Percentiles rank a stretch among this genome's conserved stretches.
These are phyloP conservation scores for Saccharomyces hybrid DNA, from an alignment of 1,139 yeast species.

Conservation along the genomic window DNA sequence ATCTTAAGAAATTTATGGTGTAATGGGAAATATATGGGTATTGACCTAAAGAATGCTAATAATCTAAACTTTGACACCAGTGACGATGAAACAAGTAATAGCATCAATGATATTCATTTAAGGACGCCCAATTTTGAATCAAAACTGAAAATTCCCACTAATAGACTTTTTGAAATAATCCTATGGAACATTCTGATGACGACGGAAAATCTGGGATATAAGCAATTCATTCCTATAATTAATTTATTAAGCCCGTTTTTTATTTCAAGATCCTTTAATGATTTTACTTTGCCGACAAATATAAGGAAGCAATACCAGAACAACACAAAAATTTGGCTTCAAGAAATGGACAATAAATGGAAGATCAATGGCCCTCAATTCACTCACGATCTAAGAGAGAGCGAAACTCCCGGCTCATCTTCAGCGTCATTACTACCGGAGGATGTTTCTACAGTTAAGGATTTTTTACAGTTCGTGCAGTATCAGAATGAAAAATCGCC, in stretches of 20 bases:
- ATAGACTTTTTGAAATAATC: conserved; percentile 26
- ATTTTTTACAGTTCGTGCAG: conserved; percentile 21
- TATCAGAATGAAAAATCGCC: conserved; percentile 20
- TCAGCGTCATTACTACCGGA: conserved; percentile 13
- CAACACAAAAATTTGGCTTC: conserved; percentile 26
- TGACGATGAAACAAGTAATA: neutral
- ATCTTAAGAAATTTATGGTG: conserved; percentile 31
- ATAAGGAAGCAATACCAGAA: conserved; percentile 23
- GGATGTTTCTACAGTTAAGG: conserved; percentile 16
- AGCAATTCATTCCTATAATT: conserved; percentile 25
- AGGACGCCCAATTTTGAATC: conserved; percentile 22
- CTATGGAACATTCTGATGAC: conserved; percentile 22
- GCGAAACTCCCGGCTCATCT: conserved; percentile 4
- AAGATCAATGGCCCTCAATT: conserved; percentile 8
- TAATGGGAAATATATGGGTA: conserved; percentile 24
- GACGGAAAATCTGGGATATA: conserved; percentile 26
- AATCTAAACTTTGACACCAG: conserved; percentile 6
- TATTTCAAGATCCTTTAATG: conserved; percentile 32
- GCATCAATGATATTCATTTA: conserved; percentile 17
- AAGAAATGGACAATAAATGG: conserved; percentile 29
- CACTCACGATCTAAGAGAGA: conserved; percentile 3
- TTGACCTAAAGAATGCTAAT: conserved; percentile 20
- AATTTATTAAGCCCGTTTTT: conserved; percentile 28
- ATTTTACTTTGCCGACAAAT: conserved; percentile 26
- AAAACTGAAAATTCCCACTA: conserved; percentile 18